Base-by-base conservation (phyloP, 1,284 basidiomycete genomes). In the Cryptococcus sp. region DNA sequence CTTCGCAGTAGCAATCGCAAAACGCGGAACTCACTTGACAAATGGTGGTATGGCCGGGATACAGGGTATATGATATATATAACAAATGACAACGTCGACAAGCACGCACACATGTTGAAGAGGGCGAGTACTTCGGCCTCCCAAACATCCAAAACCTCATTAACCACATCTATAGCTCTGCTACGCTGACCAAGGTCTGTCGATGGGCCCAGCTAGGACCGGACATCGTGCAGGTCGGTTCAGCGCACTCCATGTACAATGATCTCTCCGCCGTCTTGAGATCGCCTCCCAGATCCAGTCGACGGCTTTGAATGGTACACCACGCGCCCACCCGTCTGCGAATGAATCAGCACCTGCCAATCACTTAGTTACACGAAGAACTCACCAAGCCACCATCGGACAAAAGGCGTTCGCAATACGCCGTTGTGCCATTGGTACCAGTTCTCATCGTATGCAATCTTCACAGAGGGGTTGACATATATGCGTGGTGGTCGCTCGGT, bases 401-500 rank as follows among this genome's bases (percentile, higher is more conserved):
- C 77, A 35, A 80, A 63, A 38, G 80, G 81, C 48, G 81, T 75
- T 22, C 81, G 73, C 61, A 82, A 69, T 17, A 83, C 70, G 70
- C 78, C 80, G 65, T 82, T 83, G 75, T 79, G 80, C 78, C 83
- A 83, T 23, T 69, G 59, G 60, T 80, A 84, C 73, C 76, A 81
- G 51, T 71, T 68, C 68, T 71, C 74, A 41, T 74, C 68, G 65
- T 83, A 82, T 40, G 71, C 78, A 16, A 70, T 74, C 52, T 77
- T 71, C 31, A 82, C 82, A 35, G 68, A 72, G 38, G 83, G 81
- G 64, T 84, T 84, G 66, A 83, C 78, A 64, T 75, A 78, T 54
- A 84, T 81, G 31, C 75, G 75, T 0, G 79, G 78, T 11, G 69
- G 72, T 13, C 68, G 53, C 38, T 75, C 64, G 47, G 82, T 62